Percentiles rank a stretch among this genome's conserved stretches.
These are phyloP conservation scores for Ophiocordyceps sinensis DNA, from an alignment of 2,329 filamentous ascomycete genomes.

Conservation along the genomic window DNA sequence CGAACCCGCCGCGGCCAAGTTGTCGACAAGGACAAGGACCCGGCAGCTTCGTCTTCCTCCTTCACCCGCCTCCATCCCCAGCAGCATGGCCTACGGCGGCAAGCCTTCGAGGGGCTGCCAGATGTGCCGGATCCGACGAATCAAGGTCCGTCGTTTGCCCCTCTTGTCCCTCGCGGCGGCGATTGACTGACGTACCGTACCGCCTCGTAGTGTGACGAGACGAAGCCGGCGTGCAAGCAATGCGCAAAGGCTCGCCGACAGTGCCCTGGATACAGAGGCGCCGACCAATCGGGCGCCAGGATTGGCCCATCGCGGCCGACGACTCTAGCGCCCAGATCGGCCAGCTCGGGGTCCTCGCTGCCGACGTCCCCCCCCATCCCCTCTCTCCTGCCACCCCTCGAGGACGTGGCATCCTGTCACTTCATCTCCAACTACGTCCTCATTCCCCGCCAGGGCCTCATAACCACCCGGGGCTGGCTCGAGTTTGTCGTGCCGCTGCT, in stretches of 20 bases:
- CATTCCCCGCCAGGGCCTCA: conserved; percentile 27
- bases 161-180: not conserved
- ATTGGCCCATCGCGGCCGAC: conserved; percentile 27
- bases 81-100: conserved; percentile 45
- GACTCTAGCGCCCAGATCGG: conserved; percentile 1
- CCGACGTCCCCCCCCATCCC: conserved; percentile 6
- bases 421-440: conserved; percentile 47
- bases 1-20: too few relatives aligned
- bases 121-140: conserved; percentile 57
- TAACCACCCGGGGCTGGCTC: conserved; percentile 35
- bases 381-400: conserved; percentile 26
- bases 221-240: conserved; percentile 48
- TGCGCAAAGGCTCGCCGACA: conserved; percentile 45
- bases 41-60: not conserved
- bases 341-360: not conserved
- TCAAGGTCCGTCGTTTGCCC: conserved; percentile 40
- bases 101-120: conserved; percentile 54
- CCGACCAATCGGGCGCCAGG: conserved; percentile 54
- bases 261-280: conserved; percentile 53
- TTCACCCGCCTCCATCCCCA: not conserved
- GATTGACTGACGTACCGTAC: not conserved
- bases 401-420: conserved; percentile 40
- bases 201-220: conserved; percentile 47
- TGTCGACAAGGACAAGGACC: too few relatives aligned
- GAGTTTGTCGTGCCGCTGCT: conserved; percentile 43